Percentiles rank a stretch among this genome's conserved stretches.
Conservation (phyloP, 805 yeast species). For the Pichia cephalocereana region DNA sequence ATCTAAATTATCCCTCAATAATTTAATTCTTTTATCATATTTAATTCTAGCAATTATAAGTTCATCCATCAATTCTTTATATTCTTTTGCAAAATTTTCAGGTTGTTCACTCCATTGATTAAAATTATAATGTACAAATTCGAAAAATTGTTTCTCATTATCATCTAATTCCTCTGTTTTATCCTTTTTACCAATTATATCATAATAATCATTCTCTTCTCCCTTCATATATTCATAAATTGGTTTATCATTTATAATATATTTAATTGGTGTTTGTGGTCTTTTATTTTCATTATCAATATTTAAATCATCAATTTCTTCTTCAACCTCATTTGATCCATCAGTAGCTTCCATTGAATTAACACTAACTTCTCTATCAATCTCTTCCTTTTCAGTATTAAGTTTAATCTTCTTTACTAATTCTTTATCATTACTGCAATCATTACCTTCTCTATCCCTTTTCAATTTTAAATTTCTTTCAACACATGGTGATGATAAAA, state of each 20-base stretch:
- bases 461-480: conserved; percentile 3
- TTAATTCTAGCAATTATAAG: conserved; percentile 31
- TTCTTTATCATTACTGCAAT: background rate
- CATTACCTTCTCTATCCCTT: background rate
- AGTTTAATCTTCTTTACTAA: background rate
- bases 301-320: background rate
- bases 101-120: conserved; percentile 32
- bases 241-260: conserved; percentile 8
- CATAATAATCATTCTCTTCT: conserved; percentile 10
- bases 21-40: conserved; percentile 29
- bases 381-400: background rate
- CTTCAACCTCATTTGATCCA: conserved; percentile 4
- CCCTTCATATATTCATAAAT: conserved; percentile 11
- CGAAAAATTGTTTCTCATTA: conserved; percentile 13
- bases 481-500: conserved; percentile 9
- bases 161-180: conserved; percentile 5
- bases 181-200: conserved; percentile 7
- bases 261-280: conserved; percentile 10
- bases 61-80: conserved; percentile 26
- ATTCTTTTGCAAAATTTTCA: conserved; percentile 23
- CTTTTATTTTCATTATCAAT: background rate
- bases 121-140: conserved; percentile 11
- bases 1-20: conserved; percentile 14
- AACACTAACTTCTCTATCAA: background rate
- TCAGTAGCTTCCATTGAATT: conserved; percentile 5